These are phyloP conservation scores for Zygosaccharomyces bailii DNA, from an alignment of 805 yeast genomes.

Conservation along the genomic window DNA sequence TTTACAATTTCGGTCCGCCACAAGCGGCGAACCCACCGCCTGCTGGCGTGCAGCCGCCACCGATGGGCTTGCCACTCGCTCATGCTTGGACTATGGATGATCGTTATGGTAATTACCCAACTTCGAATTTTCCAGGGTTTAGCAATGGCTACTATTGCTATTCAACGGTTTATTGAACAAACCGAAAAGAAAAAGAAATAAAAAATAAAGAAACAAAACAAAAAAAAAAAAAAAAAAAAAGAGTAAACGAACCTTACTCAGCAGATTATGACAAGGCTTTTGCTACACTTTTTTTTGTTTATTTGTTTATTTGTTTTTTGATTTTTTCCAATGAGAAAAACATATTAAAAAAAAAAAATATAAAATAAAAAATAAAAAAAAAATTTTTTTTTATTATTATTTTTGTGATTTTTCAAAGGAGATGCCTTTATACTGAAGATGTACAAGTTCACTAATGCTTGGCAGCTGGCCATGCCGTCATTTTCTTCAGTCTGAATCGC, in stretches of 20 bases:
- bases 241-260: background rate
- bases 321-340: background rate
- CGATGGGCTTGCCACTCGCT: conserved; percentile 5
- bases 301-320: too few relatives aligned
- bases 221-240: background rate
- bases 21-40: conserved; percentile 1
- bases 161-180: conserved; percentile 15
- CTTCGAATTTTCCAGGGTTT: conserved; percentile 9
- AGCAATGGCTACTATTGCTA: conserved; percentile 16
- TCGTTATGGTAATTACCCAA: conserved; percentile 10
- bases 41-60: conserved; percentile 2
- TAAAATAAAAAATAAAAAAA: background rate
- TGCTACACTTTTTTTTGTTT: background rate
- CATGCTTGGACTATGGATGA: conserved; percentile 15
- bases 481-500: background rate
- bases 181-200: background rate
- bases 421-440: background rate
- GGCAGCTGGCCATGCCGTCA: background rate
- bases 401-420: background rate
- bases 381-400: conserved; percentile 1
- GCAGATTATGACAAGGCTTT: background rate
- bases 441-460: background rate
- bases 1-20: conserved; percentile 21
- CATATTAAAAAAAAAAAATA: background rate
- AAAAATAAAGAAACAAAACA: background rate